Percentiles rank a stretch among this genome's conserved stretches.
Conservation (phyloP, 768 basidiomycete genomes). For the Termitomyces sp. region DNA sequence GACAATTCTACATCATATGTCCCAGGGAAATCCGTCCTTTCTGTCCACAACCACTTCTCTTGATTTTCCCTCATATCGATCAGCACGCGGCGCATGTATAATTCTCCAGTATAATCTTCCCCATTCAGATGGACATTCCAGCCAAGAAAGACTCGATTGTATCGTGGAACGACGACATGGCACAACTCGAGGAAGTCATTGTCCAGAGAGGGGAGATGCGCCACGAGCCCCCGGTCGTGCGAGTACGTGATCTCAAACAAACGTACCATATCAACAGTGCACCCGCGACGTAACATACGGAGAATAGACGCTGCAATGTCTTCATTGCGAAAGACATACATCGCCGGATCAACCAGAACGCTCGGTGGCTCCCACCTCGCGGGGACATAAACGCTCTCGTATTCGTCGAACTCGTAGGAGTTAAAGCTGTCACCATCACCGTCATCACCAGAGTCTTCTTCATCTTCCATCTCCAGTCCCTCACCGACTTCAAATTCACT, state of each 20-base stretch:
- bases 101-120: conserved; percentile 38
- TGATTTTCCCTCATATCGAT: conserved; percentile 25
- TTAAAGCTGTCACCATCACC: conserved; percentile 10
- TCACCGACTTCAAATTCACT: conserved; percentile 25
- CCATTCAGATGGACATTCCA: conserved; percentile 57
- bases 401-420: conserved; percentile 10
- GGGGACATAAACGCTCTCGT: conserved; percentile 27
- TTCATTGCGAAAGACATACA: conserved; percentile 20
- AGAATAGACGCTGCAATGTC: conserved; percentile 14
- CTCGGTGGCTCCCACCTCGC: conserved; percentile 58
- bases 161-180: conserved; percentile 18
- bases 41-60: conserved; percentile 26
- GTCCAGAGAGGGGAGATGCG: conserved; percentile 31
- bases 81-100: conserved; percentile 36
- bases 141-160: conserved; percentile 52
- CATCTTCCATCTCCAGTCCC: conserved; percentile 18
- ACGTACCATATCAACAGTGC: conserved; percentile 51
- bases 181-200: conserved; percentile 20
- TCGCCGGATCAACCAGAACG: conserved; percentile 20
- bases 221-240: conserved; percentile 49
- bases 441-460: conserved; percentile 25
- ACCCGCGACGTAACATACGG: conserved; percentile 52
- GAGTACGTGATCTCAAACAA: conserved; percentile 49
- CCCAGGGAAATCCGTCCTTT: conserved; percentile 16
- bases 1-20: conserved; percentile 28